Evolutionary conservation across 2,329 filamentous ascomycete species (phyloP).

Genomic region (Fusarium aywerte): DNA sequence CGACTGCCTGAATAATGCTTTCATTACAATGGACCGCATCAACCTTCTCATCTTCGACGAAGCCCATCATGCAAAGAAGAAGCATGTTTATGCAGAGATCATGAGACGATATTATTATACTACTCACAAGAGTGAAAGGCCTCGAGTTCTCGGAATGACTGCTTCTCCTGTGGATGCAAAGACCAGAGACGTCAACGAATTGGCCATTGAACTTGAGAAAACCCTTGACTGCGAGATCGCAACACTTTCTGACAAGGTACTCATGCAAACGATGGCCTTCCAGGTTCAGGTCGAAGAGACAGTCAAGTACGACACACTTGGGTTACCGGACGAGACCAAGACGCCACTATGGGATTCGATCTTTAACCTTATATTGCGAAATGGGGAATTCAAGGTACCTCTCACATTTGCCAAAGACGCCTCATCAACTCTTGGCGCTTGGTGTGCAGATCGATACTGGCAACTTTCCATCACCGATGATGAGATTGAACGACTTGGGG

Average conservation of each 20-base stretch:
- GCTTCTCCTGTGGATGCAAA: conserved; percentile 92
- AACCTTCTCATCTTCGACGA: conserved; percentile 96
- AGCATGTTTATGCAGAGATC: conserved; percentile 89
- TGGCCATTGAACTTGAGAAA: conserved; percentile 77
- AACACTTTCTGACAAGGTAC: conserved; percentile 65
- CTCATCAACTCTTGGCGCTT: conserved; percentile 76
- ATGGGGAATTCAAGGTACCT: conserved; percentile 62
- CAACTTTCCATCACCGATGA: conserved; percentile 72
- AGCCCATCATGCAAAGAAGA: conserved; percentile 94
- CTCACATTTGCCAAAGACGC: conserved; percentile 70
- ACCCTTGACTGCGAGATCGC: conserved; percentile 85
- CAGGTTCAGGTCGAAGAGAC: conserved; percentile 62
- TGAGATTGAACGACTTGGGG: conserved; percentile 69
- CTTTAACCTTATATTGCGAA: conserved; percentile 54
- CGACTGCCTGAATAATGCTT: conserved; percentile 80
- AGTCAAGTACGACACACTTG: conserved; percentile 58
- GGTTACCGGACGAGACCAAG: conserved; percentile 58
- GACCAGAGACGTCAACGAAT: conserved; percentile 71
- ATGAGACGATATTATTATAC: conserved; percentile 85
- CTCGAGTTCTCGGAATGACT: conserved; percentile 94
- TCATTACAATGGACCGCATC: conserved; percentile 82
- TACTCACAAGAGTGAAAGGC: conserved; percentile 62
- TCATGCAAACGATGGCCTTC: conserved; percentile 40
- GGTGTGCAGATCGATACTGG: conserved; percentile 89
- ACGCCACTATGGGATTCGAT: conserved; percentile 74